Conservation (phyloP, 106 monocot genomes). For the Acorus gramineus region DNA sequence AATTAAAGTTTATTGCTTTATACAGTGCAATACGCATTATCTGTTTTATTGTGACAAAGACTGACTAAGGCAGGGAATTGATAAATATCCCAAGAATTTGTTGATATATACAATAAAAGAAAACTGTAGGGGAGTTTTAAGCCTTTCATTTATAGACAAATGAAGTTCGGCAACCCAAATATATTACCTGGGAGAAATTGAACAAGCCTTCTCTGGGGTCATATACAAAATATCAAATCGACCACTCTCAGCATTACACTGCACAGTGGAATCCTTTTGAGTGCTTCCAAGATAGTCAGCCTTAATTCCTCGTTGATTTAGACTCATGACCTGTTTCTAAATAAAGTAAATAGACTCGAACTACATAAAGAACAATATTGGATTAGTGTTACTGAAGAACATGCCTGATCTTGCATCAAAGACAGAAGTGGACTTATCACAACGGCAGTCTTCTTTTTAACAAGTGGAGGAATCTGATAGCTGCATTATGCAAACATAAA, state of each 20-base stretch:
- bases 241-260: conserved; percentile 58
- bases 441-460: conserved; percentile 61
- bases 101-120: too few species aligned
- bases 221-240: conserved; percentile 70
- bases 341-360: neutral
- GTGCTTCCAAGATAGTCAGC: conserved; percentile 87
- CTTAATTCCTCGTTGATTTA: conserved; percentile 66
- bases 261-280: conserved; percentile 39
- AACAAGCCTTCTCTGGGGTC: conserved; percentile 96
- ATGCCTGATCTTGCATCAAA: conserved; percentile 98
- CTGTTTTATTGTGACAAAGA: too few species aligned
- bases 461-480: conserved; percentile 90
- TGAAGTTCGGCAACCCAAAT: neutral
- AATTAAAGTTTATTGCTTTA: too few species aligned
- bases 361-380: too few species aligned
- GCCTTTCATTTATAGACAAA: too few species aligned
- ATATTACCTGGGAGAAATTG: conserved; percentile 58
- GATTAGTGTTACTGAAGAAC: too few species aligned
- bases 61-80: too few species aligned
- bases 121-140: too few species aligned
- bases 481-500: conserved; percentile 24
- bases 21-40: too few species aligned
- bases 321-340: conserved; percentile 66
- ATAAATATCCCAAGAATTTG: too few species aligned
- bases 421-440: conserved; percentile 88